phyloP scores from a whole-genome alignment of 2,329 filamentous ascomycete genomes.

The Ceratocystis cubensis region DNA sequence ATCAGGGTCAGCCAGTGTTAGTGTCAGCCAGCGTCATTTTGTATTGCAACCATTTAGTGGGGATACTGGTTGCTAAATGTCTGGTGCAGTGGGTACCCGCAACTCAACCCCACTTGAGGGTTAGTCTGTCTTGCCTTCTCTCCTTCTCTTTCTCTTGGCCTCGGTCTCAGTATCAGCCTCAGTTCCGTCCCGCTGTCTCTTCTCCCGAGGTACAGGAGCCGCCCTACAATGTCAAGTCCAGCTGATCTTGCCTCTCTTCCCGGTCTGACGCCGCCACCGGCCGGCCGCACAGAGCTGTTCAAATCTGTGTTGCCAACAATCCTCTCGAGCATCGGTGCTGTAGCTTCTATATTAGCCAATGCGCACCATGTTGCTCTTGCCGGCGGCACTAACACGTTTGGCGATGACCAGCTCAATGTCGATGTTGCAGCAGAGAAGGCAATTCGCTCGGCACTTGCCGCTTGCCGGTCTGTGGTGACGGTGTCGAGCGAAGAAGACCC shows the following conservation, averaged over 20 bases:
- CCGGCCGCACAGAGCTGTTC: slow-evolving; percentile 28
- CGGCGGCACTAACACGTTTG: slow-evolving; percentile 39
- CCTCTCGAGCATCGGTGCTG: slow-evolving; percentile 34
- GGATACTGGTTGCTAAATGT: background rate
- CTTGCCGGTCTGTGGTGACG: slow-evolving; percentile 33
- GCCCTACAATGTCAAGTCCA: background rate
- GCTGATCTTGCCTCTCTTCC: slow-evolving; percentile 21
- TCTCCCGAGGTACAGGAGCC: no score
- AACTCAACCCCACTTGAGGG: background rate
- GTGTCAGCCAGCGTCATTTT: background rate
- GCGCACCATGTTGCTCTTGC: slow-evolving; percentile 34
- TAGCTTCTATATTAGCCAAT: slow-evolving; percentile 34
- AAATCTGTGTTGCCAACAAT: slow-evolving; percentile 38
- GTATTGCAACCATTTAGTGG: background rate
- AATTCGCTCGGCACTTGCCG: slow-evolving; percentile 33
- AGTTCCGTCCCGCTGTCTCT: background rate
- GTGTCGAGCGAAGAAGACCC: slow-evolving; percentile 52
- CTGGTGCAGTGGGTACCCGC: background rate
- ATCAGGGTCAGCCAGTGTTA: background rate
- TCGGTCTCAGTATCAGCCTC: background rate
- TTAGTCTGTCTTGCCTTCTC: background rate
- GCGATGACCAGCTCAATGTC: slow-evolving; percentile 47
- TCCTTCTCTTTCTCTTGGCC: background rate
- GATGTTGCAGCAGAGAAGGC: slow-evolving; percentile 40
- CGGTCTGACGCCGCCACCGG: slow-evolving; percentile 23